These are phyloP conservation scores for Westerdykella aurantiaca DNA, from an alignment of 2,329 filamentous ascomycete species.

Conservation along the genomic window DNA sequence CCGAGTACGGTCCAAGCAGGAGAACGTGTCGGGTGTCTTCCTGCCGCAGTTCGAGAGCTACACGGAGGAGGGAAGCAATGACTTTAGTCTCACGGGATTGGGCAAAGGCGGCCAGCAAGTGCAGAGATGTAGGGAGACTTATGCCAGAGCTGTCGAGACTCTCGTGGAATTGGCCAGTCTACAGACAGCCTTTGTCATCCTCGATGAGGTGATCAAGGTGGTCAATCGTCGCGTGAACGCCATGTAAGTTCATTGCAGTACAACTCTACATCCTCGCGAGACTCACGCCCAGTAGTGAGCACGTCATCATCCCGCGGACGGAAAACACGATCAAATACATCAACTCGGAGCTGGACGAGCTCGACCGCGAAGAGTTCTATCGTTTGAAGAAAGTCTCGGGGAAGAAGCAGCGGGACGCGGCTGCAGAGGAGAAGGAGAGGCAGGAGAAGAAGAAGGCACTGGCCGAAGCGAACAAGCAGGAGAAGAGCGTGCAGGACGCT, in stretches of 20 bases:
- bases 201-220: conserved; percentile 98
- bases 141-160: conserved; percentile 90
- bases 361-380: conserved; percentile 98
- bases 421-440: conserved; percentile 39
- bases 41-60: conserved; percentile 91
- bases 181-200: conserved; percentile 95
- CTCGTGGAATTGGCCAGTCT: conserved; percentile 90
- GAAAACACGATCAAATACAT: conserved; percentile 99
- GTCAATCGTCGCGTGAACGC: conserved; percentile 97
- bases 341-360: conserved; percentile 95
- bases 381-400: conserved; percentile 87
- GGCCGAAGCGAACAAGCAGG: conserved; percentile 9
- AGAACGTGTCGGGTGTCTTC: conserved; percentile 96
- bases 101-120: conserved; percentile 98
- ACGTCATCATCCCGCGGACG: conserved; percentile 94
- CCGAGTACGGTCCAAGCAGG: conserved; percentile 88
- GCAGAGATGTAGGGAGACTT: conserved; percentile 89
- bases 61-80: conserved; percentile 80
- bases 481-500: conserved; percentile 27
- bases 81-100: conserved; percentile 91
- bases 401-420: conserved; percentile 55
- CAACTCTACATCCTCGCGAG: not conserved
- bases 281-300: conserved; percentile 51
- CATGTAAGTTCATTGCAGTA: conserved; percentile 56
- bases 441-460: conserved; percentile 35